A percentile compares a stretch with the other conserved stretches of the same genome.
These are phyloP conservation scores for Pseudocercospora ulei DNA, from an alignment of 2,329 filamentous ascomycete species.

Conservation along the genomic window DNA sequence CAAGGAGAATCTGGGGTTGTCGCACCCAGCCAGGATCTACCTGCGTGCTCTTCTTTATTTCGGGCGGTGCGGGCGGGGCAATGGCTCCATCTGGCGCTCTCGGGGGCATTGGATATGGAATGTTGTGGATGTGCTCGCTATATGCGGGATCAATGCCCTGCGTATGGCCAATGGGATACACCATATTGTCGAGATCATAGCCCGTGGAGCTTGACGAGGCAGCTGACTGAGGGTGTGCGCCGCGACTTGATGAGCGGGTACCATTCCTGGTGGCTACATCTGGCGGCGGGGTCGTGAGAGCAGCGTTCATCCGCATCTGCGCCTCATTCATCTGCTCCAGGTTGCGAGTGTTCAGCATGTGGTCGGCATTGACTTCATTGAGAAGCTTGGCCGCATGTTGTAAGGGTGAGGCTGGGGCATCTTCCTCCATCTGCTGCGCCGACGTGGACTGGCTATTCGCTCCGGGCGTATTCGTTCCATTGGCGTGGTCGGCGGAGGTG, in stretches of 20 bases:
- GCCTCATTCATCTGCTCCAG: constrained; percentile 56
- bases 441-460: constrained; percentile 12
- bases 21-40: constrained; percentile 57
- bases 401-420: constrained; percentile 56
- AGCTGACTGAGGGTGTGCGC: constrained; percentile 39
- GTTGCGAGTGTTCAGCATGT: constrained; percentile 54
- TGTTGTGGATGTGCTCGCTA: constrained; percentile 86
- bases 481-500: constrained; percentile 7
- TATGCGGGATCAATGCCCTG: constrained; percentile 93
- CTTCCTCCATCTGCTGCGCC: constrained; percentile 41
- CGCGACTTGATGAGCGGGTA: constrained; percentile 40
- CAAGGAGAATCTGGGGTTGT: constrained; percentile 71
- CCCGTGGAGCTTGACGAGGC: constrained; percentile 46
- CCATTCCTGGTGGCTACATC: constrained; percentile 36
- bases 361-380: constrained; percentile 55
- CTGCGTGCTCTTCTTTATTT: constrained; percentile 52
- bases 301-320: constrained; percentile 47
- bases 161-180: constrained; percentile 83
- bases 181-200: constrained; percentile 58
- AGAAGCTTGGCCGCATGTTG: constrained; percentile 59
- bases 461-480: constrained; percentile 16
- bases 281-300: constrained; percentile 49
- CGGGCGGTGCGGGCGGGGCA: constrained; percentile 40
- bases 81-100: constrained; percentile 46
- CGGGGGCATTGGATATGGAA: constrained; percentile 70